Conservation (phyloP, 768 basidiomycete genomes). For the Pulveroboletus frians region DNA sequence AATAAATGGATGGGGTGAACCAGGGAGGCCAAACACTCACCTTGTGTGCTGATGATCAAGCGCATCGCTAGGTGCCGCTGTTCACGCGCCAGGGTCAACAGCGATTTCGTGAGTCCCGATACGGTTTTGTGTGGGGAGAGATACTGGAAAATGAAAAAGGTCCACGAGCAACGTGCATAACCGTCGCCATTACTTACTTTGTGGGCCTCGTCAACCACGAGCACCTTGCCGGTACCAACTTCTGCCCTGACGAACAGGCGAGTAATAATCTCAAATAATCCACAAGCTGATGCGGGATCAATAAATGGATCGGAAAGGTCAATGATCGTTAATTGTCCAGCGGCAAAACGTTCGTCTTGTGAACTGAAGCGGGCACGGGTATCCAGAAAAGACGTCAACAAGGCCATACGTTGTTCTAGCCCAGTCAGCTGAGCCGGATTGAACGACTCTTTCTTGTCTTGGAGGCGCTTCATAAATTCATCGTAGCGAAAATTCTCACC, state of each 20-base stretch:
- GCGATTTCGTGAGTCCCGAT: slow-evolving; percentile 51
- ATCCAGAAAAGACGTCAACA: slow-evolving; percentile 56
- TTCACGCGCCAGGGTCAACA: slow-evolving; percentile 58
- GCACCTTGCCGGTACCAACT: slow-evolving; percentile 58
- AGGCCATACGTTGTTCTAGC: slow-evolving; percentile 57
- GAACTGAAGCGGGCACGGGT: slow-evolving; percentile 3
- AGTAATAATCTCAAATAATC: slow-evolving; percentile 63
- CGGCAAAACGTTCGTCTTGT: slow-evolving; percentile 38
- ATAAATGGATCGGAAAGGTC: slow-evolving; percentile 74
- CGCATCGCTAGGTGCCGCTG: slow-evolving; percentile 71
- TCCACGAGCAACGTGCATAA: neutral
- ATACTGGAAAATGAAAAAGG: slow-evolving; percentile 41
- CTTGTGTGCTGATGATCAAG: slow-evolving; percentile 72
- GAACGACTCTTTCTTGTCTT: slow-evolving; percentile 45
- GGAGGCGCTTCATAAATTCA: slow-evolving; percentile 45
- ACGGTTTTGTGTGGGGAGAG: slow-evolving; percentile 43
- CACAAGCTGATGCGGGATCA: slow-evolving; percentile 61
- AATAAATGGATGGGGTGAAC: too few species aligned
- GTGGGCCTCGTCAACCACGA: slow-evolving; percentile 73
- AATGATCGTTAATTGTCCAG: slow-evolving; percentile 60
- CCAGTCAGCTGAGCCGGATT: slow-evolving; percentile 52
- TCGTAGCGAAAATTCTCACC: slow-evolving; percentile 54
- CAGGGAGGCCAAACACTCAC: slow-evolving; percentile 23
- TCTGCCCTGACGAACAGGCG: slow-evolving; percentile 60
- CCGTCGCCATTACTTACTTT: slow-evolving; percentile 40